A percentile compares a stretch with the other conserved stretches of the same genome.
Conservation (phyloP, 1,284 basidiomycete species). For the Heterobasidion irregulare region DNA sequence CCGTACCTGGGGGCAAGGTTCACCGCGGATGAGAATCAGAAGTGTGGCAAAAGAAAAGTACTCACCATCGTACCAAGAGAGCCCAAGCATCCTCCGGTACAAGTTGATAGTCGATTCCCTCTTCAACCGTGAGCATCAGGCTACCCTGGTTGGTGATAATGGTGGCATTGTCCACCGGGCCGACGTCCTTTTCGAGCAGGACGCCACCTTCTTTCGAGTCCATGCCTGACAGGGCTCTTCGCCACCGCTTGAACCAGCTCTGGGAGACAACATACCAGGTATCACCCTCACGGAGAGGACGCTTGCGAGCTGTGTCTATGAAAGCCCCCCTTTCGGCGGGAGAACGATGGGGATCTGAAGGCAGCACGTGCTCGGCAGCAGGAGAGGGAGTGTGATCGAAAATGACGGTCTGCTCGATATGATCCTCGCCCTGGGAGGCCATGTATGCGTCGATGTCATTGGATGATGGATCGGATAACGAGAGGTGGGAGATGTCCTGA, state of each 20-base stretch:
- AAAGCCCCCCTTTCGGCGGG: conserved; percentile 37
- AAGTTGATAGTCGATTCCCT: conserved; percentile 74
- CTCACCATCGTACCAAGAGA: conserved; percentile 60
- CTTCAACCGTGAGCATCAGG: conserved; percentile 39
- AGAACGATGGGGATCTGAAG: conserved; percentile 19
- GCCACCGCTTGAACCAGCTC: conserved; percentile 71
- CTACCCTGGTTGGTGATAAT: conserved; percentile 50
- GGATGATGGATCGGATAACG: conserved; percentile 27
- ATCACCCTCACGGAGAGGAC: conserved; percentile 53
- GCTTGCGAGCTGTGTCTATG: conserved; percentile 37
- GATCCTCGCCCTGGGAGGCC: conserved; percentile 51
- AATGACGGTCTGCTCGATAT: conserved; percentile 15
- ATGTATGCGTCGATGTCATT: conserved; percentile 61
- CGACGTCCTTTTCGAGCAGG: conserved; percentile 48
- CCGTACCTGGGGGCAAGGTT: conserved; percentile 55
- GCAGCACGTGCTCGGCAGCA: conserved; percentile 16
- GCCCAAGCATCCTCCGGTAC: conserved; percentile 72
- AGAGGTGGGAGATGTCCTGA: conserved; percentile 34
- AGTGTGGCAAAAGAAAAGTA: conserved; percentile 6
- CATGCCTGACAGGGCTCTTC: conserved; percentile 58
- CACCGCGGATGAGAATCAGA: not conserved
- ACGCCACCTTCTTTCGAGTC: conserved; percentile 58
- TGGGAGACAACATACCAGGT: conserved; percentile 73
- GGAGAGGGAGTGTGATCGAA: conserved; percentile 14
- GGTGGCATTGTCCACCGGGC: conserved; percentile 66